Conservation (phyloP, 2,329 filamentous ascomycete species). For the Penicillium carneum region DNA sequence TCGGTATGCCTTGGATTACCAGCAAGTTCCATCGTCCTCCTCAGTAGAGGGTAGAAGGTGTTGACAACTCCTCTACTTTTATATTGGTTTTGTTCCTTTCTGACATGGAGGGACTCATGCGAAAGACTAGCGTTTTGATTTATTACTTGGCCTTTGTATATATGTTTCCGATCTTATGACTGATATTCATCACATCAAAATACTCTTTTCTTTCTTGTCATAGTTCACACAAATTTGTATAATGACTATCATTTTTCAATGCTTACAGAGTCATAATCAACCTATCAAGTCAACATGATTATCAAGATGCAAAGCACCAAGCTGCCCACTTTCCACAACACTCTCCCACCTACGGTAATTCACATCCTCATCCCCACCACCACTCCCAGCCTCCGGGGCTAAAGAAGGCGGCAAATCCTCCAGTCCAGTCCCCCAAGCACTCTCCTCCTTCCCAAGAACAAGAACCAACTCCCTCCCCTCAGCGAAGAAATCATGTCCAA, state of each 20-base stretch:
- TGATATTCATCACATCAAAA: slow-evolving; percentile 10
- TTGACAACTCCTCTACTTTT: slow-evolving; percentile 1
- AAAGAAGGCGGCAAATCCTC: slow-evolving; percentile 69
- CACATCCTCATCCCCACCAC: neutral
- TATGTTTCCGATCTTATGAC: slow-evolving; percentile 13
- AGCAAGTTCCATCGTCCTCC: slow-evolving; percentile 72
- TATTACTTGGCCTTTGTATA: slow-evolving; percentile 12
- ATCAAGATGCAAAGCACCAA: neutral
- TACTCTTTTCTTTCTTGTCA: neutral
- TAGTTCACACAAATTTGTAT: neutral
- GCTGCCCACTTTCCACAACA: neutral
- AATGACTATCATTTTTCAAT: neutral
- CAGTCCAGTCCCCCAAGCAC: slow-evolving; percentile 67
- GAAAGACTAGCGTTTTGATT: slow-evolving; percentile 18
- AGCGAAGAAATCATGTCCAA: slow-evolving; percentile 72
- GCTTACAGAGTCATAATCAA: neutral
- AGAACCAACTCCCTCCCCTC: slow-evolving; percentile 70
- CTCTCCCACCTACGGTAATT: neutral
- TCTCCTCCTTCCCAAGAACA: slow-evolving; percentile 67
- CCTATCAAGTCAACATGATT: neutral
- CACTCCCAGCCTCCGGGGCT: neutral
- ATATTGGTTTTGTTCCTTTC: neutral
- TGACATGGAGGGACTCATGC: neutral
- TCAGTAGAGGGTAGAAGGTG: slow-evolving; percentile 22
- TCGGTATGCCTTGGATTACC: slow-evolving; percentile 88